Evolutionary conservation across 306 rosid species (phyloP).

Genomic region (Ziziphus jujuba): DNA sequence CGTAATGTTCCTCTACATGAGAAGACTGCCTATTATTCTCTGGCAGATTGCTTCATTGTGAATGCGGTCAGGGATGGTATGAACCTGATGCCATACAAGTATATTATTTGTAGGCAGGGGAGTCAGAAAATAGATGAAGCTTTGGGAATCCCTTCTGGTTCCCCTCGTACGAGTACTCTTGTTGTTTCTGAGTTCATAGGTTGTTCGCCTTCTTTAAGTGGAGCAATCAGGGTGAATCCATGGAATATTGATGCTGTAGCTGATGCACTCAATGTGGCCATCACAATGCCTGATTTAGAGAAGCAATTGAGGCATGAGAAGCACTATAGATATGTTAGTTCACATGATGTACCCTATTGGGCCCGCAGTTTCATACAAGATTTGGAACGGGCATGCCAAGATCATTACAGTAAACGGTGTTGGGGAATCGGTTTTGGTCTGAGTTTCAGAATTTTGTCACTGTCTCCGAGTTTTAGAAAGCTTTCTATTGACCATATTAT

Average conservation of each 20-base stretch:
- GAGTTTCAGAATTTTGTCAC: slow-evolving; percentile 69
- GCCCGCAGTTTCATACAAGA: slow-evolving; percentile 63
- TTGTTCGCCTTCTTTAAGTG: slow-evolving; percentile 88
- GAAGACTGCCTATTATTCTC: slow-evolving; percentile 69
- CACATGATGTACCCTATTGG: slow-evolving; percentile 92
- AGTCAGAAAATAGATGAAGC: slow-evolving; percentile 47
- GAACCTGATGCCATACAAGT: slow-evolving; percentile 78
- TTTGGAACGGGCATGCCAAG: slow-evolving; percentile 69
- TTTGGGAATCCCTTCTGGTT: slow-evolving; percentile 30
- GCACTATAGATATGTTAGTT: slow-evolving; percentile 71
- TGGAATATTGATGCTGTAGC: slow-evolving; percentile 79
- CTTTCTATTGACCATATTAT: slow-evolving; percentile 57
- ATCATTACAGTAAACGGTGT: slow-evolving; percentile 56
- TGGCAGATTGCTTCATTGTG: slow-evolving; percentile 85
- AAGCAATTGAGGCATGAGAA: slow-evolving; percentile 75
- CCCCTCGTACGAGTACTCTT: slow-evolving; percentile 60
- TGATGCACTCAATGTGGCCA: slow-evolving; percentile 66
- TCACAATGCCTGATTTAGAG: slow-evolving; percentile 54
- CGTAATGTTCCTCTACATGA: slow-evolving; percentile 52
- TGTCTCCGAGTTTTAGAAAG: slow-evolving; percentile 84
- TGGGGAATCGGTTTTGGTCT: slow-evolving; percentile 90
- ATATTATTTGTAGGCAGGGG: slow-evolving; percentile 78
- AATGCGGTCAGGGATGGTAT: slow-evolving; percentile 86
- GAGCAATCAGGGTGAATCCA: slow-evolving; percentile 87
- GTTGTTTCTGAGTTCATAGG: slow-evolving; percentile 90